phyloP scores from a whole-genome alignment of 768 basidiomycete species.

The Rhodotorula taiwanensis region DNA sequence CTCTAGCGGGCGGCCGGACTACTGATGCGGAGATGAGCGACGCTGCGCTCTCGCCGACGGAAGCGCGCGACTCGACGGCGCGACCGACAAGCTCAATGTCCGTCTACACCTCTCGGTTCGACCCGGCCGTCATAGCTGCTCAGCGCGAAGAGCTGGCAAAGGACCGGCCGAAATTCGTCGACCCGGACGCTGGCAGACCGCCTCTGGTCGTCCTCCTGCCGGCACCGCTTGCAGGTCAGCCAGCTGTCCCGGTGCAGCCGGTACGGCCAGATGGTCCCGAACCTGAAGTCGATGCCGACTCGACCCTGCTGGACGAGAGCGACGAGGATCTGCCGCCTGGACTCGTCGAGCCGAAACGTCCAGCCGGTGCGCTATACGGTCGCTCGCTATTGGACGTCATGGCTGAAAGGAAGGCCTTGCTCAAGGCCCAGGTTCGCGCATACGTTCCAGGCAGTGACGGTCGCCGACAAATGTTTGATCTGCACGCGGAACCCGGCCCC shows the following conservation, averaged over 20 bases:
- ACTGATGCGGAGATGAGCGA: neutral
- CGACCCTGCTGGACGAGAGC: neutral
- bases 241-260: neutral
- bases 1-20: neutral
- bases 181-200: conserved; percentile 23
- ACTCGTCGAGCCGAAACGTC: conserved; percentile 6
- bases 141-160: conserved; percentile 17
- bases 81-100: neutral
- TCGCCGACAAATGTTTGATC: conserved; percentile 27
- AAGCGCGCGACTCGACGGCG: neutral
- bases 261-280: conserved; percentile 21
- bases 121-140: conserved; percentile 22
- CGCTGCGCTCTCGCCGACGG: neutral
- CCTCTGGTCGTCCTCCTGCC: conserved; percentile 31
- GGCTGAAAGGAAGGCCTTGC: conserved; percentile 18
- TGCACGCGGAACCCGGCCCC: conserved; percentile 12
- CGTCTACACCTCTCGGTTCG: conserved; percentile 30
- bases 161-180: conserved; percentile 22
- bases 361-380: conserved; percentile 33
- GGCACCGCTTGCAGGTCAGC: conserved; percentile 26
- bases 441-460: conserved; percentile 26
- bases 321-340: conserved; percentile 4
- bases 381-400: conserved; percentile 34
- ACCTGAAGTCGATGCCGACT: too few relatives aligned
- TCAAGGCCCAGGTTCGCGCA: conserved; percentile 13